Base-by-base conservation (phyloP, 306 rosid species). In the Prosopis cineraria region DNA sequence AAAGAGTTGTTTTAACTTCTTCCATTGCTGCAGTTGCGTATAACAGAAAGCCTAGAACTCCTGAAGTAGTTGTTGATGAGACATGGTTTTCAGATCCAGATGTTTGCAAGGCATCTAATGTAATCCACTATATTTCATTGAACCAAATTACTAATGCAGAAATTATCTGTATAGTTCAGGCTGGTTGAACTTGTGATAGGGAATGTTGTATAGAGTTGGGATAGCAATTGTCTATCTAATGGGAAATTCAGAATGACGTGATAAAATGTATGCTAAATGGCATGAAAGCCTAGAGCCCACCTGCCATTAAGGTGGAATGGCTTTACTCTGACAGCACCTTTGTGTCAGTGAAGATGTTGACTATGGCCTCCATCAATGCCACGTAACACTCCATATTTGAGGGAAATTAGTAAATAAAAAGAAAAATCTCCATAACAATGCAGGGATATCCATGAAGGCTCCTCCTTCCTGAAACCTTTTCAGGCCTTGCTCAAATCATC, bases 1-100 rank as follows among this genome's bases (percentile, higher is more conserved):
- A 83, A 64, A 78, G 87, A 58, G 83, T 86, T 48, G 64, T 86
- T 48, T 77, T 83, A 11, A 86, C 89, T 30, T 67, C 72, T 39
- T 67, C 72, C 52, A 2, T 67, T 22, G 72, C 52, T 67, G 72
- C 72, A 22, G 72, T 67, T 39, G n/a, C 20, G 22, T 39, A 39
- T 40, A 67, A 40, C 6, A 34, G 34, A 39, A 67, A 67, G 52
- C 72, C 72, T 10, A 67, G 34, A 67, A 20, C 52, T 67, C 72
- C 72, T 67, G 52, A 67, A 67, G 72, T 67, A 5, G 52, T 39
- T 22, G 72, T 67, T 40, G 72, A 67, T 40, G 72, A 67, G 34
- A 24, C 72, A 24, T 67, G 72, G 72, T 82, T 83, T 73, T 82
- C 89, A 22, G 6, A 77, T 83, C 64, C 87, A 22, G 81, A 77